Base-by-base conservation (phyloP, 345 rosid genomes). In the Sonneratia caseolaris region DNA sequence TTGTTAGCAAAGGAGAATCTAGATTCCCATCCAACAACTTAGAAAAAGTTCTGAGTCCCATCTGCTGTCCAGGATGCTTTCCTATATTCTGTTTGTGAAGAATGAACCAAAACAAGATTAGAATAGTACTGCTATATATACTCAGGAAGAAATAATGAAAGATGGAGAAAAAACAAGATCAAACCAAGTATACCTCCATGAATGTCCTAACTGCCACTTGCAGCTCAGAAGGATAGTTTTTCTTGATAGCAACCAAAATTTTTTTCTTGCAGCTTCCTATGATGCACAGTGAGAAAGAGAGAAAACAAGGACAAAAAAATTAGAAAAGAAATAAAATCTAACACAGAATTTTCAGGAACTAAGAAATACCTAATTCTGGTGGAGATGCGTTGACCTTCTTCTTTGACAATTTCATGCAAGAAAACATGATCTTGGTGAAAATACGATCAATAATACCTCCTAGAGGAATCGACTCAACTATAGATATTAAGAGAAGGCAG, bases 241-340 rank as follows among this genome's bases (percentile, higher is more conserved):
- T 89, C 78, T 83, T 77, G 73, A 86, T 75, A 74, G 77, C 85
- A 77, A 81, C 78, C 77, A 95, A 78, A 73, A 85, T 81, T 64
- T 84, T 81, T 83, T 87, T 88, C 45, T 84, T 91, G 96, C 95
- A 84, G 76, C 79, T 81, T 73, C 95, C 98, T 94, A 77, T 74
- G 76, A 64, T 7, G 69, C 56, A 59, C 68, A 57, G 18, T 69
- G 21, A 45, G 70, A 59, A 22, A 1, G 42, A 21, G 18, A 57
- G 19, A 47, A 15, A 7, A 32, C 24, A 21, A 55, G 21, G 42
- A 16, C 64, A 16, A 43, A 66, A 40, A 12, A 21, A 66, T 21
- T 14, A 59, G 22, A 69, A 68, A 71, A 55, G 36, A 19, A 43
- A 22, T 3, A 0, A 37, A 12, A 71, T 37, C 36, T 38, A 5